Percentiles rank a stretch among this genome's conserved stretches.
Evolutionary conservation across 2,329 filamentous ascomycete genomes (phyloP).

Genomic region (Rhytidhysteron rufulum): DNA sequence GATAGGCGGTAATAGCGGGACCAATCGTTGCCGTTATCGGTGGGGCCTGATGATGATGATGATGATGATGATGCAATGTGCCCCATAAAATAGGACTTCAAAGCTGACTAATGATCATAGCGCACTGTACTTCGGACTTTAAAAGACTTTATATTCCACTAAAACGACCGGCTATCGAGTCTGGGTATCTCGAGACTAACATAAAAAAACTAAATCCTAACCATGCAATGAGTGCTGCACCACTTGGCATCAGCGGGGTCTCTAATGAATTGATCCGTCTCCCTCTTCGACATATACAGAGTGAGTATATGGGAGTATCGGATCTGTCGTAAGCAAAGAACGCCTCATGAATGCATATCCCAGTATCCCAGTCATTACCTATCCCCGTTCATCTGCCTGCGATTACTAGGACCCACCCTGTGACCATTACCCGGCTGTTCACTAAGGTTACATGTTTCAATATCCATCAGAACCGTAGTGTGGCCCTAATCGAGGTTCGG

Average conservation of each 20-base stretch:
- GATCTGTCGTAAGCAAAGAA: too few species aligned
- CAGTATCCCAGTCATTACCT: not conserved
- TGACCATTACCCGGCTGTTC: too few species aligned
- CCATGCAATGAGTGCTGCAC: too few species aligned
- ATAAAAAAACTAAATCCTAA: not conserved
- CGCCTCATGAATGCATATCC: not conserved
- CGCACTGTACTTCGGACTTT: not conserved
- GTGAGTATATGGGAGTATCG: too few species aligned
- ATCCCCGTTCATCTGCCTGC: not conserved
- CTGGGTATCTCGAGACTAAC: not conserved
- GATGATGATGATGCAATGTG: not conserved
- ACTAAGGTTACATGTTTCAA: not conserved
- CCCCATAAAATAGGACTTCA: not conserved
- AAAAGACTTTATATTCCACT: too few species aligned
- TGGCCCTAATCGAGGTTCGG: slow-evolving; percentile 11
- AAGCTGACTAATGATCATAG: not conserved
- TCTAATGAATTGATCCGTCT: too few species aligned
- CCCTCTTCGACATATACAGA: too few species aligned
- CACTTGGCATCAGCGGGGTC: not conserved
- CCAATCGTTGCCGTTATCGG: not conserved
- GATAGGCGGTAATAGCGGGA: not conserved
- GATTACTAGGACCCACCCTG: slow-evolving; percentile 6
- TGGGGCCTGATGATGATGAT: not conserved
- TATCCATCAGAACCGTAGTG: slow-evolving; percentile 3
- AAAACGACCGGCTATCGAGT: not conserved